Evolutionary conservation across 768 basidiomycete species (phyloP).

Genomic region (Rhizopogon roseolus): DNA sequence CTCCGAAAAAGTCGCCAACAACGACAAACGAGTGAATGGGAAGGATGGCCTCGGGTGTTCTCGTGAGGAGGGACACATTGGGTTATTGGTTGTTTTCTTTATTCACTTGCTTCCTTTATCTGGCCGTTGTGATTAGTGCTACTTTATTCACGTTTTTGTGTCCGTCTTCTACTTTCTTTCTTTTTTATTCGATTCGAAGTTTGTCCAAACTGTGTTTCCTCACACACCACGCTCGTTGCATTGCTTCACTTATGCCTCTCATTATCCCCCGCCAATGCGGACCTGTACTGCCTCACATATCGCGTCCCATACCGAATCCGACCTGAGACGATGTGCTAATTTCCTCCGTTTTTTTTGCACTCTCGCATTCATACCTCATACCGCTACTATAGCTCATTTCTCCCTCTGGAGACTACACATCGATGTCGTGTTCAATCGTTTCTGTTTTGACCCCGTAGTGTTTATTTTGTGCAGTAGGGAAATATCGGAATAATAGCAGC

Average conservation of each 20-base stretch:
- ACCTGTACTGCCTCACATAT: constrained; percentile 10
- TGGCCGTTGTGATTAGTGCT: constrained; percentile 11
- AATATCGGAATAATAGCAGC: constrained; percentile 7
- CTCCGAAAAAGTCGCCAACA: not conserved
- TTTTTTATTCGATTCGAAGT: constrained; percentile 17
- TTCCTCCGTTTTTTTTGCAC: constrained; percentile 15
- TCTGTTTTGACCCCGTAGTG: not conserved
- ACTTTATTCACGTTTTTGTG: constrained; percentile 27
- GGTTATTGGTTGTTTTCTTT: constrained; percentile 66
- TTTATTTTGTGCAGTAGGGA: constrained; percentile 7
- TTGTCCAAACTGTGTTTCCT: constrained; percentile 19
- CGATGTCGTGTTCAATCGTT: constrained; percentile 9
- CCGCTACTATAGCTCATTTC: constrained; percentile 7
- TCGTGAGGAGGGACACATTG: constrained; percentile 28
- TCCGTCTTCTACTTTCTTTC: constrained; percentile 28
- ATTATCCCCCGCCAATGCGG: constrained; percentile 24
- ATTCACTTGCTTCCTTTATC: constrained; percentile 36
- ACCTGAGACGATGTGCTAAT: constrained; percentile 8
- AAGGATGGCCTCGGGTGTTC: constrained; percentile 18
- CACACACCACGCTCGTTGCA: constrained; percentile 24
- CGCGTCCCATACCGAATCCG: constrained; percentile 2
- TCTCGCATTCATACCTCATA: constrained; percentile 5
- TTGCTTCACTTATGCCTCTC: constrained; percentile 27
- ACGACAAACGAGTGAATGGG: constrained; percentile 15
- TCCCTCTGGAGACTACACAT: constrained; percentile 6